A percentile compares a stretch with the other conserved stretches of the same genome.
phyloP scores from a whole-genome alignment of 164 flowering plant genomes.

The Euptelea pleiosperma region DNA sequence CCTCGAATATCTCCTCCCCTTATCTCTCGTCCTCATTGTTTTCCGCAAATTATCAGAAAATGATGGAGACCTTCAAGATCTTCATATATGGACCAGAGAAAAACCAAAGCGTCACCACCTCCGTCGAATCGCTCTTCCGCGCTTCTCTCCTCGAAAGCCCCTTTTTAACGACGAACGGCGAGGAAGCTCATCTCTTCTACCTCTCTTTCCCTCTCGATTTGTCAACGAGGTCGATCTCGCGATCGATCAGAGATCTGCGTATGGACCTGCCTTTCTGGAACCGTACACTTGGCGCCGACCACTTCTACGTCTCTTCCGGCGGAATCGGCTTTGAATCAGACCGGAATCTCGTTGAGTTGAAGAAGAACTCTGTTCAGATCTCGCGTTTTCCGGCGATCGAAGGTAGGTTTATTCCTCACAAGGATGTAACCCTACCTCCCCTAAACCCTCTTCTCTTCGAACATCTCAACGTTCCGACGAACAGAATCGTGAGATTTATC shows the following conservation, averaged over 20 bases:
- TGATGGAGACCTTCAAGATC: constrained; percentile 55
- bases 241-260: constrained; percentile 37
- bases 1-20: constrained; percentile 19
- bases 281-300: constrained; percentile 82
- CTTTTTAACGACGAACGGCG: constrained; percentile 51
- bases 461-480: constrained; percentile 3
- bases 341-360: constrained; percentile 67
- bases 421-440: constrained; percentile 64
- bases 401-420: constrained; percentile 64
- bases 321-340: constrained; percentile 53
- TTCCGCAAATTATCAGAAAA: constrained; percentile 48
- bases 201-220: constrained; percentile 38
- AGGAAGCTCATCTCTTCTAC: constrained; percentile 71
- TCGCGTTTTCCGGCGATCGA: constrained; percentile 48
- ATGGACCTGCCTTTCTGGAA: constrained; percentile 62
- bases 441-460: background rate
- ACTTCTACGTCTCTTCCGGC: constrained; percentile 50
- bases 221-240: constrained; percentile 42
- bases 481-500: constrained; percentile 16
- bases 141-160: constrained; percentile 43
- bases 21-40: constrained; percentile 54
- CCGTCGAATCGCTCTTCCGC: constrained; percentile 49
- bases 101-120: constrained; percentile 11
- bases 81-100: constrained; percentile 40
- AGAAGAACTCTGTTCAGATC: constrained; percentile 70